These are phyloP conservation scores for Cucumis cinereus DNA, from an alignment of 306 rosid species.

Conservation along the genomic window DNA sequence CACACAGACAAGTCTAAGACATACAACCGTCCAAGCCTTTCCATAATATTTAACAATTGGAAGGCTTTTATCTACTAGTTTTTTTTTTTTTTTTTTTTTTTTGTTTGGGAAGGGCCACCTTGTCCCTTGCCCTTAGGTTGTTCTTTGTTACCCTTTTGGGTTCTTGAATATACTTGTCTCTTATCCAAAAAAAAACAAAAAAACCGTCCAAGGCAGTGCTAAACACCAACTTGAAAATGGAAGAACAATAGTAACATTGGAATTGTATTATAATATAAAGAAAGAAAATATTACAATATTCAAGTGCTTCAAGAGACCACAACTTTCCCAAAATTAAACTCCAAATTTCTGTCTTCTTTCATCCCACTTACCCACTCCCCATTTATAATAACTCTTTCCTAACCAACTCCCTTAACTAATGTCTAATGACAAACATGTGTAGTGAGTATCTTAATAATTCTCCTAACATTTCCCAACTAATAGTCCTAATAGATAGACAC, in stretches of 20 bases:
- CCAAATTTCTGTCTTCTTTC: not conserved
- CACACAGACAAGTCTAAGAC: not conserved
- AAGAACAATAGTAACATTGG: not conserved
- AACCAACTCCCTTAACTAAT: not conserved
- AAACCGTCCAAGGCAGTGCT: no score
- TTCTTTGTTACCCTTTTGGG: no score
- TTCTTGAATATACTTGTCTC: no score
- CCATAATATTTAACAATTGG: no score
- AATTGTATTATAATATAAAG: not conserved
- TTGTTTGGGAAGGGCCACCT: no score
- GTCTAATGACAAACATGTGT: not conserved
- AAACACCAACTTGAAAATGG: not conserved
- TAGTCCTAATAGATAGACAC: not conserved
- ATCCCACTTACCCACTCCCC: not conserved
- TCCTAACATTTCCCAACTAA: not conserved
- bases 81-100: no score
- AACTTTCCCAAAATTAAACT: not conserved
- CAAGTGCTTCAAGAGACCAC: not conserved
- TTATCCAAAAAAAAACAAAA: no score
- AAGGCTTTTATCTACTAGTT: no score
- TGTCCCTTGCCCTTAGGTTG: no score
- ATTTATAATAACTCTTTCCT: not conserved
- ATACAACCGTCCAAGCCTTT: not conserved
- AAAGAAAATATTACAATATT: not conserved
- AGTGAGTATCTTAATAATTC: not conserved